A percentile compares a stretch with the other conserved stretches of the same genome.
Conservation (phyloP, 2,329 filamentous ascomycete genomes). For the Graphilbum fragrans region DNA sequence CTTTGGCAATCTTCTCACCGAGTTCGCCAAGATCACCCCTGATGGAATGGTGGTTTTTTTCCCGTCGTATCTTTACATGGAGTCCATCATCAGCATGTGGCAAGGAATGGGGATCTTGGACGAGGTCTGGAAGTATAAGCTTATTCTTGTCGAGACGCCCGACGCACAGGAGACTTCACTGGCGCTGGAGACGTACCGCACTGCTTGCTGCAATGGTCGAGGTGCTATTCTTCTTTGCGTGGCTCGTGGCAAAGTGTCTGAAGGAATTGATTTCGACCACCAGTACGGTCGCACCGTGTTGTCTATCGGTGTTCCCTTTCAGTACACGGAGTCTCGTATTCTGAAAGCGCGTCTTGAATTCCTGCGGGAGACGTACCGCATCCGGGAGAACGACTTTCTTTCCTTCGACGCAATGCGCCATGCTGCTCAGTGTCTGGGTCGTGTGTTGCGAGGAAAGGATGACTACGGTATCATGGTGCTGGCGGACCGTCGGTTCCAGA, state of each 20-base stretch:
- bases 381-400: constrained; percentile 92
- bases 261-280: constrained; percentile 98
- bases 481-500: constrained; percentile 84
- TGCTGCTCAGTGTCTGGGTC: constrained; percentile 88
- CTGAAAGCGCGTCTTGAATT: constrained; percentile 93
- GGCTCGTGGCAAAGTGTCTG: constrained; percentile 90
- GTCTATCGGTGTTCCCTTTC: constrained; percentile 94
- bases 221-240: constrained; percentile 90
- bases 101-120: constrained; percentile 97
- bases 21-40: constrained; percentile 91
- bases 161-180: constrained; percentile 95
- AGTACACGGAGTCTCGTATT: constrained; percentile 96
- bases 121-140: constrained; percentile 97
- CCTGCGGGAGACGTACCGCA: constrained; percentile 90
- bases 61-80: constrained; percentile 97
- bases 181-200: constrained; percentile 91
- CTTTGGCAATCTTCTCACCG: constrained; percentile 84
- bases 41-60: constrained; percentile 99
- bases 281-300: constrained; percentile 94
- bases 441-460: constrained; percentile 90
- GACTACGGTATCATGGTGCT: constrained; percentile 99
- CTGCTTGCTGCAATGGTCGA: constrained; percentile 92
- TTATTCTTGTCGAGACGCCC: constrained; percentile 94
- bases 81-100: constrained; percentile 98
- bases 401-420: constrained; percentile 99